phyloP scores from a whole-genome alignment of 495 filamentous ascomycete species.

The Chaetomidium leptoderma region DNA sequence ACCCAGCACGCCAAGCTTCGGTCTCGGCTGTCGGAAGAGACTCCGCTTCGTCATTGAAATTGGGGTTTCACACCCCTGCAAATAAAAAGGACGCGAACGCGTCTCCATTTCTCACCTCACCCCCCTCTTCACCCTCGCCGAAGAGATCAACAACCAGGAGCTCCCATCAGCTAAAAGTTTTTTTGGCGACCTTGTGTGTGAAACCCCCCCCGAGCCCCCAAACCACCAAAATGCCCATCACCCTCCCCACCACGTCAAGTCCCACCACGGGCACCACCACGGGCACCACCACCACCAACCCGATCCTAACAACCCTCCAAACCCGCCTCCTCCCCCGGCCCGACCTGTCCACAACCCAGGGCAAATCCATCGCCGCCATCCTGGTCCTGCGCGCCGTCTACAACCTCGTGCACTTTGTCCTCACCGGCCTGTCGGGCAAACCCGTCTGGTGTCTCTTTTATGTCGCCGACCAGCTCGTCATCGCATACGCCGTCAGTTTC shows the following conservation, averaged over 20 bases:
- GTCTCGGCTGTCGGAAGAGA: too few species aligned
- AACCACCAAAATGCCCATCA: neutral
- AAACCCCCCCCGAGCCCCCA: too few species aligned
- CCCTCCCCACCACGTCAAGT: constrained; percentile 6
- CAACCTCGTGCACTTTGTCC: neutral
- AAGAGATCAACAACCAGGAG: too few species aligned
- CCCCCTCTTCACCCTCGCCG: too few species aligned
- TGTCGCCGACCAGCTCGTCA: constrained; percentile 1
- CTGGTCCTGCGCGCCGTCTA: neutral
- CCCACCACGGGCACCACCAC: neutral
- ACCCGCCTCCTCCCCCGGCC: neutral
- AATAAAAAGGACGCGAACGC: too few species aligned
- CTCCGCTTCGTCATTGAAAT: too few species aligned
- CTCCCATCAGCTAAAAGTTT: too few species aligned
- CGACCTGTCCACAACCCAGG: neutral
- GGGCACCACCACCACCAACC: neutral
- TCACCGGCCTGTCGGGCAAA: neutral
- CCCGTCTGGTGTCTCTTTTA: neutral
- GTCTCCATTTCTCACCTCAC: too few species aligned
- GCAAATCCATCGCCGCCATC: neutral
- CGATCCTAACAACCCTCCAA: neutral
- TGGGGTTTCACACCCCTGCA: too few species aligned
- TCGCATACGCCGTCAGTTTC: neutral
- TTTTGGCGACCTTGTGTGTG: too few species aligned
- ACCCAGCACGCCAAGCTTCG: too few species aligned